phyloP scores from a whole-genome alignment of 2,329 filamentous ascomycete species.

The Colletotrichum tanaceti region DNA sequence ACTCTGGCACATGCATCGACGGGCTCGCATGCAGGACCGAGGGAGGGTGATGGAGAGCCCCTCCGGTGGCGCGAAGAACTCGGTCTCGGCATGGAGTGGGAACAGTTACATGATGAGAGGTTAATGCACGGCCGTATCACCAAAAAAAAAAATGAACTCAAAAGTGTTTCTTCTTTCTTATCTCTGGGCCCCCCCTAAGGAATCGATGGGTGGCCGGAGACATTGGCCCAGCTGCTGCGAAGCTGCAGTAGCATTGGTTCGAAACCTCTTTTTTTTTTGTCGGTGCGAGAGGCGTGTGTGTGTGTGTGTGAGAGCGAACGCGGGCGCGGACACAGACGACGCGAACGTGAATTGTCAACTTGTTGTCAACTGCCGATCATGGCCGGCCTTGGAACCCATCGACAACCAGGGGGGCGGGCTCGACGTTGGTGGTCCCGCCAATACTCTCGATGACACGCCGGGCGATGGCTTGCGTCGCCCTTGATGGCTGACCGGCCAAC shows the following conservation, averaged over 20 bases:
- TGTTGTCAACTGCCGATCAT: too few species aligned
- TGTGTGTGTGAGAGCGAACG: background rate
- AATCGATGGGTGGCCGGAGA: background rate
- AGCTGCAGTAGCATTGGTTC: slow-evolving; percentile 20
- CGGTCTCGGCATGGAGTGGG: background rate
- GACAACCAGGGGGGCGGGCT: too few species aligned
- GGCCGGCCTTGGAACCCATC: background rate
- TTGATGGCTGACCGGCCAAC: slow-evolving; percentile 2
- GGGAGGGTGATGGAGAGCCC: background rate
- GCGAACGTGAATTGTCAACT: slow-evolving; percentile 5
- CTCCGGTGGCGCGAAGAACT: background rate
- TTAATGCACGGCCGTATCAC: slow-evolving; percentile 12
- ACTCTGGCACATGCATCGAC: slow-evolving; percentile 32
- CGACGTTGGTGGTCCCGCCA: slow-evolving; percentile 10
- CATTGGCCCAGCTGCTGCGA: slow-evolving; percentile 15
- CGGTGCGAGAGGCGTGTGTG: background rate
- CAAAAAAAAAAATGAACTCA: too few species aligned
- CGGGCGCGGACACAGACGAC: slow-evolving; percentile 1
- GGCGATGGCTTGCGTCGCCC: slow-evolving; percentile 8
- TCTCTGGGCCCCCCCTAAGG: background rate
- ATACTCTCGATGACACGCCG: slow-evolving; percentile 8
- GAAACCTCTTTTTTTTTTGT: slow-evolving; percentile 9
- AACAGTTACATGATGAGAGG: slow-evolving; percentile 15
- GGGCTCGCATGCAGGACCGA: slow-evolving; percentile 26
- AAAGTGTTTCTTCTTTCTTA: background rate